Percentiles rank a stretch among this genome's conserved stretches.
These are phyloP conservation scores for Aspergillus neotritici DNA, from an alignment of 2,329 filamentous ascomycete species.

Conservation along the genomic window DNA sequence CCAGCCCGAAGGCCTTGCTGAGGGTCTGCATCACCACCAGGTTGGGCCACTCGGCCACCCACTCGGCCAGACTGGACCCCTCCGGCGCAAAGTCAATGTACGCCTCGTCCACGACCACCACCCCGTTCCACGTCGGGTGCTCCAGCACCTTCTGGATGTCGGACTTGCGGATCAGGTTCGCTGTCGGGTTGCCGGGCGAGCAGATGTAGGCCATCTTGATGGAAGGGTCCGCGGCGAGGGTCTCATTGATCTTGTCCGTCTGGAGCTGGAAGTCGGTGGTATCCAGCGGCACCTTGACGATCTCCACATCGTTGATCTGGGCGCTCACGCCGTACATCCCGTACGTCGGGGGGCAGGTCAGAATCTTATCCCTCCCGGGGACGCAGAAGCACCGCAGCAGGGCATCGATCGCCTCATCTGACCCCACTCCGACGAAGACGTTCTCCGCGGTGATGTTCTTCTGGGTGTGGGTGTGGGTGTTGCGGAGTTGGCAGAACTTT, in stretches of 20 bases:
- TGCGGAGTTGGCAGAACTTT: conserved; percentile 78
- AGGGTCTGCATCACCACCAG: conserved; percentile 96
- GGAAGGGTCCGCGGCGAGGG: conserved; percentile 56
- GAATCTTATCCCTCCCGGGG: conserved; percentile 79
- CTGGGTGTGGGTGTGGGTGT: conserved; percentile 69
- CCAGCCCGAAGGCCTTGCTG: conserved; percentile 95
- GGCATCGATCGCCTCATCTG: conserved; percentile 94
- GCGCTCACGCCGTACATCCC: conserved; percentile 97
- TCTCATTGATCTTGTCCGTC: conserved; percentile 59
- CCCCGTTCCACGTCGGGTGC: conserved; percentile 90
- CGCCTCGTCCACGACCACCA: conserved; percentile 90
- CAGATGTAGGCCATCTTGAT: conserved; percentile 92
- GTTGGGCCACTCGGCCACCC: conserved; percentile 89
- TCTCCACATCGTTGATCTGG: conserved; percentile 82
- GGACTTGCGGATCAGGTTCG: conserved; percentile 66
- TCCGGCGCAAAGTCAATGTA: conserved; percentile 91
- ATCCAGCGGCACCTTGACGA: conserved; percentile 80
- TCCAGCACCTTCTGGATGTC: conserved; percentile 69
- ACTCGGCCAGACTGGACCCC: conserved; percentile 77
- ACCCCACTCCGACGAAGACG: conserved; percentile 91
- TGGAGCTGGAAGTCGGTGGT: conserved; percentile 68
- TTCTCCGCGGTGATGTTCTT: conserved; percentile 71
- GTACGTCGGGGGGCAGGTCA: conserved; percentile 94
- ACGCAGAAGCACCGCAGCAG: conserved; percentile 88
- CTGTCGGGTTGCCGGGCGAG: conserved; percentile 93